Conservation (phyloP, 2,329 filamentous ascomycete species). For the Septoria petroselini region DNA sequence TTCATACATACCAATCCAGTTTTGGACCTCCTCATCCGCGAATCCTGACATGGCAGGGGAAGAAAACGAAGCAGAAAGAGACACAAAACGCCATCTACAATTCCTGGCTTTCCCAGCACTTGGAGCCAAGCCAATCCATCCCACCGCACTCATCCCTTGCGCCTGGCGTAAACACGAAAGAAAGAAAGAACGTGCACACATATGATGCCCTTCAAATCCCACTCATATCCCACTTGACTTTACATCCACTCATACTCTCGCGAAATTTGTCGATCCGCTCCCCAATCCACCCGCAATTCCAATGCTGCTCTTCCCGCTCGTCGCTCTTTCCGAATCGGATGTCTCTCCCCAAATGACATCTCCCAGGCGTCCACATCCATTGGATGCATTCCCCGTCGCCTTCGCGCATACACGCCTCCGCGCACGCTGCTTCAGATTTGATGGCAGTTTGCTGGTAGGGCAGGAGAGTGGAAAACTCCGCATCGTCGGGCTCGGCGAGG, state of each 20-base stretch:
- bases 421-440: constrained; percentile 32
- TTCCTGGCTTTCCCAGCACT: too few species aligned
- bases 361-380: constrained; percentile 37
- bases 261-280: constrained; percentile 29
- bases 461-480: constrained; percentile 25
- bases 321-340: constrained; percentile 37
- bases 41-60: too few species aligned
- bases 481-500: constrained; percentile 25
- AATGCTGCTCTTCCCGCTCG: constrained; percentile 31
- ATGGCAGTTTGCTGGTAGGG: constrained; percentile 31
- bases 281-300: constrained; percentile 37
- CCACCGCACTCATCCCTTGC: too few species aligned
- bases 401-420: constrained; percentile 30
- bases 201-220: too few species aligned
- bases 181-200: too few species aligned
- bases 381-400: constrained; percentile 34
- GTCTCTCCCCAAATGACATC: constrained; percentile 36
- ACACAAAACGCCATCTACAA: too few species aligned
- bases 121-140: too few species aligned
- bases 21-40: too few species aligned
- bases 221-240: constrained; percentile 23
- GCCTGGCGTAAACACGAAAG: too few species aligned
- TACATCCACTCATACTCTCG: constrained; percentile 27
- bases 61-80: too few species aligned
- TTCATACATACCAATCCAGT: too few species aligned